These are phyloP conservation scores for Ceratobasidium sp. DNA, from an alignment of 1,284 basidiomycete species.

Conservation along the genomic window DNA sequence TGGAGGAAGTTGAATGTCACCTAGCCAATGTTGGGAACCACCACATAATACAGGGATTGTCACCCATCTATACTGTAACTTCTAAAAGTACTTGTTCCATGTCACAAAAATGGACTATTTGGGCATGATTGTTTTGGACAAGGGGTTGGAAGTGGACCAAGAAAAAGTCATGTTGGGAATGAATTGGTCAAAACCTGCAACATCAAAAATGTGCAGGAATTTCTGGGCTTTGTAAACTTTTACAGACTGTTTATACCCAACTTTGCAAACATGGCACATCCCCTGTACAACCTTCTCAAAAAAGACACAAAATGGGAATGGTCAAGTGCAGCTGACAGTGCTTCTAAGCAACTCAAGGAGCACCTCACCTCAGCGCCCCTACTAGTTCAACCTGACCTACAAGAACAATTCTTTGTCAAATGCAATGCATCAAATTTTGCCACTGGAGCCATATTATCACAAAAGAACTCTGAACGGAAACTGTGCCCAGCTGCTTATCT, in stretches of 20 bases:
- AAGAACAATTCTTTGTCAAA: conserved; percentile 33
- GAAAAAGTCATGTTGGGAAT: no score
- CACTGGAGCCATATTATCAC: conserved; percentile 42
- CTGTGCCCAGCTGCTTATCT: conserved; percentile 43
- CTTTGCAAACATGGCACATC: conserved; percentile 45
- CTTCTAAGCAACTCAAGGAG: no score
- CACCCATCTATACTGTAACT: not conserved
- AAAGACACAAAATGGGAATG: conserved; percentile 42
- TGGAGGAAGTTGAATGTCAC: not conserved
- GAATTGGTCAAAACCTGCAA: no score
- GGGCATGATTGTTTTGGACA: no score
- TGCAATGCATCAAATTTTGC: conserved; percentile 45
- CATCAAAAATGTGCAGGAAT: no score
- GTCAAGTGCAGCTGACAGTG: conserved; percentile 38
- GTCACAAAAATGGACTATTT: no score
- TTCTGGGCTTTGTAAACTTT: conserved; percentile 49
- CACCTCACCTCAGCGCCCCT: not conserved
- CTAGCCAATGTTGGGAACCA: conserved; percentile 15
- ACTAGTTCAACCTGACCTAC: not conserved
- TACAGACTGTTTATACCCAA: conserved; percentile 48
- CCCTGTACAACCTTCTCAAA: conserved; percentile 44
- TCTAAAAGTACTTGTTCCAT: conserved; percentile 40
- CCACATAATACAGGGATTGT: conserved; percentile 37
- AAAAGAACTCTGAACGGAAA: conserved; percentile 26
- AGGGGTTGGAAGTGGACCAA: no score